These are phyloP conservation scores for Melocanna baccifera DNA, from an alignment of 176 grass and related monocot genomes.

Conservation along the genomic window DNA sequence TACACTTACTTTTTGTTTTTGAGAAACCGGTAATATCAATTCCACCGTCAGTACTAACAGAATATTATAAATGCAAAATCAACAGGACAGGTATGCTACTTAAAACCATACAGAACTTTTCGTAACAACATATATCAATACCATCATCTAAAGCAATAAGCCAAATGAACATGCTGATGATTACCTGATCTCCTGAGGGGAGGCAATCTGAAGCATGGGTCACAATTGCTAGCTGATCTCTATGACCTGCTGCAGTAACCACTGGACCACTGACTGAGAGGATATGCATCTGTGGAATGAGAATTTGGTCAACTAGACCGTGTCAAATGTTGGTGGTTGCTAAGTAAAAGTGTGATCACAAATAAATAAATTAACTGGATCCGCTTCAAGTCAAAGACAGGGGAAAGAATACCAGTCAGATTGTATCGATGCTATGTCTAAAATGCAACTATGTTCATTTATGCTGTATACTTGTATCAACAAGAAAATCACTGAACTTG, in stretches of 20 bases:
- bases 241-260: conserved; percentile 67
- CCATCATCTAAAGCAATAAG: not conserved
- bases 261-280: conserved; percentile 80
- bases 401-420: not conserved
- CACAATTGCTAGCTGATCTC: conserved; percentile 74
- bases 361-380: not conserved
- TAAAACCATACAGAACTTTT: not conserved
- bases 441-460: not conserved
- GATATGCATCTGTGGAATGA: conserved; percentile 69
- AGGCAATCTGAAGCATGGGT: conserved; percentile 91
- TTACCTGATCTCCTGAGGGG: conserved; percentile 89
- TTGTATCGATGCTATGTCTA: not conserved
- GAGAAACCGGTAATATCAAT: not conserved
- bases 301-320: not conserved
- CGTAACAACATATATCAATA: not conserved
- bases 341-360: not conserved
- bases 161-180: not conserved
- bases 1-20: not conserved
- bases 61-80: not conserved
- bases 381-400: not conserved
- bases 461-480: not conserved
- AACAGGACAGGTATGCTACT: not conserved
- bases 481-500: not conserved
- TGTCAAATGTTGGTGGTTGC: not conserved
- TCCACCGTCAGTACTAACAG: not conserved